Conservation (phyloP, 331 rosid genomes). For the Quercus tomentella region DNA sequence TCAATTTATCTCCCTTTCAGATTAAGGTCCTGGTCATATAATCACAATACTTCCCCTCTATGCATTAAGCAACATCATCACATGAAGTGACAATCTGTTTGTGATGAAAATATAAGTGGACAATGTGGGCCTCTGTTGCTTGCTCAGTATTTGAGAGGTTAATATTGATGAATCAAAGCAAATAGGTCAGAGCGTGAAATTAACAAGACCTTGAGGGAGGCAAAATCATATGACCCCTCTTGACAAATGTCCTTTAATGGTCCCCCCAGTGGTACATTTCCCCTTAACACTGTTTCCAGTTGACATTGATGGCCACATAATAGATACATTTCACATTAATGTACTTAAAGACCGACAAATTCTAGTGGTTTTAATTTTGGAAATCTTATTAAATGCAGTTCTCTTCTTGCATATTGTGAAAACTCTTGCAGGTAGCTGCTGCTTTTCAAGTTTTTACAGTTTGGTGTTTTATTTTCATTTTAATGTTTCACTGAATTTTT, state of each 20-base stretch:
- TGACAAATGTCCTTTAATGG: neutral
- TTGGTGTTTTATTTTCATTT: too few relatives aligned
- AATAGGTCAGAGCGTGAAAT: neutral
- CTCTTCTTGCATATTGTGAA: too few relatives aligned
- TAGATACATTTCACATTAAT: too few relatives aligned
- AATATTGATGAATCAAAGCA: neutral
- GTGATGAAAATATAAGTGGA: neutral
- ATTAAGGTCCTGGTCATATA: neutral
- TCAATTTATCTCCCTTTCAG: neutral
- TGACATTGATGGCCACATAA: too few relatives aligned
- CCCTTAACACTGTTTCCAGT: too few relatives aligned
- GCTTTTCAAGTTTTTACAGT: too few relatives aligned
- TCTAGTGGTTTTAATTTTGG: too few relatives aligned
- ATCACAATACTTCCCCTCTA: neutral
- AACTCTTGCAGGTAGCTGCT: too few relatives aligned
- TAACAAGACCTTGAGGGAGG: neutral
- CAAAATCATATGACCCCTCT: neutral
- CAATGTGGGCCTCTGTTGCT: neutral
- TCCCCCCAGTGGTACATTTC: neutral
- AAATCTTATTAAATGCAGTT: too few relatives aligned
- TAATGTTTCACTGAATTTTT: too few relatives aligned
- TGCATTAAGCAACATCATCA: neutral
- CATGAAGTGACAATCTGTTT: neutral
- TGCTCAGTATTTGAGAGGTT: neutral
- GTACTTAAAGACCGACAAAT: too few relatives aligned